Percentiles rank a stretch among this genome's conserved stretches.
These are phyloP conservation scores for Gracilariopsis chorda DNA, from an alignment of 23 red algal species.

Conservation along the genomic window DNA sequence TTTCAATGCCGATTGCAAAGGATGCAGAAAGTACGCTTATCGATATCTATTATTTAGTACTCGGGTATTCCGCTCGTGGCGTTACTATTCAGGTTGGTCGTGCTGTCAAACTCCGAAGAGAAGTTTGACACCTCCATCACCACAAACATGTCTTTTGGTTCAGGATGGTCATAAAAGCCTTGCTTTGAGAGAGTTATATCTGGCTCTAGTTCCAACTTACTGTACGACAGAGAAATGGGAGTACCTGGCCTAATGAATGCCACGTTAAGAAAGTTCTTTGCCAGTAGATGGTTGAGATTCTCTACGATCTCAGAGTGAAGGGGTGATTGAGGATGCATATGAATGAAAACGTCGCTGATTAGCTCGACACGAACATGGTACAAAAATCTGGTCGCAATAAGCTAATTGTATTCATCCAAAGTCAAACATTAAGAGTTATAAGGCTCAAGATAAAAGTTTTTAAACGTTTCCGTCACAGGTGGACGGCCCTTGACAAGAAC, in stretches of 20 bases:
- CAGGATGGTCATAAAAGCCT: not conserved
- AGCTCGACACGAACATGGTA: no score
- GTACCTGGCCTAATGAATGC: constrained; percentile 9
- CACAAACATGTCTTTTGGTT: constrained; percentile 22
- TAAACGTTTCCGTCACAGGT: no score
- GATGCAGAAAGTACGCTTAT: constrained; percentile 7
- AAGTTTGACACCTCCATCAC: constrained; percentile 1
- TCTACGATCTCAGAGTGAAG: no score
- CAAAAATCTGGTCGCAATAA: no score
- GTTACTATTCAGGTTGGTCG: not conserved
- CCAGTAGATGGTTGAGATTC: no score
- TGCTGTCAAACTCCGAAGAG: constrained; percentile 2
- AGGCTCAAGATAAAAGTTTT: no score
- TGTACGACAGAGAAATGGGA: constrained; percentile 6
- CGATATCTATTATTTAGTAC: constrained; percentile 4
- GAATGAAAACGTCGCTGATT: no score
- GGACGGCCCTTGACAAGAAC: no score
- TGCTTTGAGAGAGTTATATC: not conserved
- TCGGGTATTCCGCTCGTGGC: constrained; percentile 5
- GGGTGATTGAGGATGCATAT: no score
- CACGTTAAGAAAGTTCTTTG: not conserved
- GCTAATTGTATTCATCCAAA: no score
- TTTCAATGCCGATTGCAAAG: constrained; percentile 3
- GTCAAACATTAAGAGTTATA: no score
- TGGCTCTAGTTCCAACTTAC: constrained; percentile 25